These are phyloP conservation scores for Paramecium bursaria DNA, from an alignment of 73 alveolate species.

Conservation along the genomic window DNA sequence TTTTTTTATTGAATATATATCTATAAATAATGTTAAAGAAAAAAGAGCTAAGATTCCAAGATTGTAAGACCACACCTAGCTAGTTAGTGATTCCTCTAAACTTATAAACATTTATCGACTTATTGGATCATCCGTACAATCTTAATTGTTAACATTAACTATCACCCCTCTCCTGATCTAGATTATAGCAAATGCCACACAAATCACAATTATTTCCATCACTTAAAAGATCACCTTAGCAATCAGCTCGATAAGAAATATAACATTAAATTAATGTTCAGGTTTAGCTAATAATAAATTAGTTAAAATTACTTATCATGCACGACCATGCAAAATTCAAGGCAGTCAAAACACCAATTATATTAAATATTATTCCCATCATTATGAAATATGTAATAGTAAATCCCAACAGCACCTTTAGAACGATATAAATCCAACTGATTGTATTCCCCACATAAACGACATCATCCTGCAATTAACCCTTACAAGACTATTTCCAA, in stretches of 20 bases:
- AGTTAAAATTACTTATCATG: slow-evolving; percentile 16
- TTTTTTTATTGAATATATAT: background rate
- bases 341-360: slow-evolving; percentile 37
- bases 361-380: slow-evolving; percentile 33
- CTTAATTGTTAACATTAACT: slow-evolving; percentile 3
- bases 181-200: background rate
- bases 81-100: background rate
- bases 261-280: slow-evolving; percentile 28
- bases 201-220: slow-evolving; percentile 36
- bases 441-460: background rate
- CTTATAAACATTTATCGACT: background rate
- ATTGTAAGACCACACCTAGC: slow-evolving; percentile 31
- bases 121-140: slow-evolving; percentile 16
- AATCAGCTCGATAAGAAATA: slow-evolving; percentile 1
- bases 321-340: slow-evolving; percentile 55
- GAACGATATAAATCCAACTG: background rate
- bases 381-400: slow-evolving; percentile 35
- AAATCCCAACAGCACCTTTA: slow-evolving; percentile 17
- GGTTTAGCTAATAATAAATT: slow-evolving; percentile 37
- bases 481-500: slow-evolving; percentile 13
- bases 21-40: slow-evolving; percentile 17
- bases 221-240: background rate
- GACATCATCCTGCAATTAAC: slow-evolving; percentile 24
- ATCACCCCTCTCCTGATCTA: background rate
- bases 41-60: slow-evolving; percentile 24